Percentiles rank a stretch among this genome's conserved stretches.
Conservation (phyloP, 2,329 filamentous ascomycete genomes). For the Trichophyton simii region DNA sequence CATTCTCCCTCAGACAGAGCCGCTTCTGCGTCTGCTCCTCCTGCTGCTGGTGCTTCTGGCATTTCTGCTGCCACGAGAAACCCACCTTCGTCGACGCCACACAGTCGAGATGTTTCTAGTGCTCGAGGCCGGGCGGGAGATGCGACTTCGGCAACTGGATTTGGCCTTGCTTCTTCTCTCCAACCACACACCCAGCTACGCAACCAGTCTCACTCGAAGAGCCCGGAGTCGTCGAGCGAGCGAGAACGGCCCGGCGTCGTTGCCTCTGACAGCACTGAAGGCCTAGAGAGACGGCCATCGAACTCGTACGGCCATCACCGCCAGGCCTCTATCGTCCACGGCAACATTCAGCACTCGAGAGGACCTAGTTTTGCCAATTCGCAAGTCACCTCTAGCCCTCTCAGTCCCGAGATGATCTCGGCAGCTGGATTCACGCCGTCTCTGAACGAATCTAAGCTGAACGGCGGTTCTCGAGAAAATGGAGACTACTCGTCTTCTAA, state of each 20-base stretch:
- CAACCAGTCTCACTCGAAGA: constrained; percentile 33
- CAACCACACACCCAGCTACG: constrained; percentile 25
- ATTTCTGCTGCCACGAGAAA: constrained; percentile 18
- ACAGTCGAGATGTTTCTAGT: constrained; percentile 34
- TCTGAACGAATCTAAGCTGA: constrained; percentile 35
- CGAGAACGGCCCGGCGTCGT: constrained; percentile 22
- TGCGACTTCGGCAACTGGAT: constrained; percentile 23
- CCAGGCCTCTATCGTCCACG: constrained; percentile 94
- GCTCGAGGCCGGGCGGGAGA: constrained; percentile 32
- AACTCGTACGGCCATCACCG: constrained; percentile 63
- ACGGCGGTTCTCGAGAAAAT: constrained; percentile 22
- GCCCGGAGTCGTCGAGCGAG: constrained; percentile 26
- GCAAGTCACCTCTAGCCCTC: constrained; percentile 61
- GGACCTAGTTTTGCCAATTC: constrained; percentile 64
- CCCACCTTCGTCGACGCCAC: constrained; percentile 27
- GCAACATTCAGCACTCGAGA: constrained; percentile 69
- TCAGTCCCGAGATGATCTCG: constrained; percentile 77
- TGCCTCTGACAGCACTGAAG: constrained; percentile 23
- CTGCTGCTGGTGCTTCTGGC: no score
- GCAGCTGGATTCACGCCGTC: constrained; percentile 47
- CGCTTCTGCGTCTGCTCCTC: constrained; percentile 8
- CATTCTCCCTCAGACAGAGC: constrained; percentile 28
- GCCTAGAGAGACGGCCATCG: constrained; percentile 31
- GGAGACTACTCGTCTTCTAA: constrained; percentile 19
- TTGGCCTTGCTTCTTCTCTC: constrained; percentile 23